Base-by-base conservation (phyloP, 139 green algal genomes). In the Volvox africanus region DNA sequence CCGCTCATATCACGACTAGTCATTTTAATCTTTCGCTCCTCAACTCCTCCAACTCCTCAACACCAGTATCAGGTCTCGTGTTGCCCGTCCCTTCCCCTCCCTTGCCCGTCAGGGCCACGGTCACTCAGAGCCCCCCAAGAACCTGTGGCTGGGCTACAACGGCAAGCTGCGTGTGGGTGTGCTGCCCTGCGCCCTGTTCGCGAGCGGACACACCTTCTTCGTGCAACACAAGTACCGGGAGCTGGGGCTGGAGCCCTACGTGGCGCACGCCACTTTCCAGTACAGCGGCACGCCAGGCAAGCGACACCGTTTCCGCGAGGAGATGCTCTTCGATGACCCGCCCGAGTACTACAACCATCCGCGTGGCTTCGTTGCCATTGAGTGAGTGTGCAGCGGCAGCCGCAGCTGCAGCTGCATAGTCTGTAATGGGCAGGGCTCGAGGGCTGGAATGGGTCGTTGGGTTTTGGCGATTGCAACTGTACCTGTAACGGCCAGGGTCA, bases 201-300 rank as follows among this genome's bases (percentile, higher is more conserved):
- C 93, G 80, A 95, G 79, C 20, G 97, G 97, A 24, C 97, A 99
- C 94, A 98, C 96, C 24, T 99, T 96, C 90, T 99, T 99, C 86
- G 94, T 98, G 84, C 92, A 98, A 94, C 89, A 87, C 62, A 94
- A 98, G 92, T 91, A 94, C 68, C 88, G 97, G 91, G 92, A 85
- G 44, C 78, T 96, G 61, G 88, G 91, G 2, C 82, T 98, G 50
- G 89, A 97, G 71, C 95, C 97, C 1, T 99, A 97, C 92, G 97
- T 97, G 6, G 94, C 97, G 28, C 97, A 99, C 94, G 94, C 96
- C 69, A 99, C 97, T 22, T 99, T 99, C 92, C 96, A 99, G 92
- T 99, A 95, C 90, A 96, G 92, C 13, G 97, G 97, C 83, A 99
- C 96, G 16, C 92, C 96, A 0, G 97, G 97, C 88, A 99, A 99